phyloP scores from a whole-genome alignment of 352 stramenopile species.

The Phytopythium delawarense region DNA sequence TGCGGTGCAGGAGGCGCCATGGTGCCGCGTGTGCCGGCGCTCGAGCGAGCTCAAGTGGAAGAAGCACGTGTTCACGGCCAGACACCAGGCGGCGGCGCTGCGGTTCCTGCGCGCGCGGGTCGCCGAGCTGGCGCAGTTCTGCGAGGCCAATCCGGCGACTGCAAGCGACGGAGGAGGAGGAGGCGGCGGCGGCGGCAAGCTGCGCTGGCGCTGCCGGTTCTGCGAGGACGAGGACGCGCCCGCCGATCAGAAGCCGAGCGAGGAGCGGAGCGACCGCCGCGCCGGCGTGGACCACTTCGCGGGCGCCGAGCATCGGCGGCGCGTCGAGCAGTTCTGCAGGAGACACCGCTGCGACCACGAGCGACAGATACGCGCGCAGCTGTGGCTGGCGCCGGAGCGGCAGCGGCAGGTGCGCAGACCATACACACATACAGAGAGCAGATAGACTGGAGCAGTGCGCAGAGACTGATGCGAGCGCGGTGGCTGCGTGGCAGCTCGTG shows the following conservation, averaged over 20 bases:
- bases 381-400: conserved; percentile 28
- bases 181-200: neutral
- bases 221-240: conserved; percentile 23
- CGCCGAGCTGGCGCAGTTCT: conserved; percentile 24
- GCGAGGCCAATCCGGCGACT: conserved; percentile 7
- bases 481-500: neutral
- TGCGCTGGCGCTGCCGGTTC: conserved; percentile 38
- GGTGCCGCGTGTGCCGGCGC: conserved; percentile 50
- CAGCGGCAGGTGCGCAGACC: conserved; percentile 19
- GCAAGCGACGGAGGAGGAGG: neutral
- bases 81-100: conserved; percentile 38
- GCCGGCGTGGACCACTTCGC: conserved; percentile 38
- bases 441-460: neutral
- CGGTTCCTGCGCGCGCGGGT: conserved; percentile 35
- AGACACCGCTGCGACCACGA: conserved; percentile 49
- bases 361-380: conserved; percentile 24
- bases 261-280: conserved; percentile 3
- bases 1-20: conserved; percentile 32
- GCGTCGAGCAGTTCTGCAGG: conserved; percentile 49
- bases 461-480: neutral
- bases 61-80: conserved; percentile 63
- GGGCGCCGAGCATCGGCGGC: conserved; percentile 24
- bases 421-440: neutral
- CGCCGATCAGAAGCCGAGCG: conserved; percentile 3
- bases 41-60: conserved; percentile 62